phyloP scores from a whole-genome alignment of 495 filamentous ascomycete genomes.

The Rhizodiscina lignyota region DNA sequence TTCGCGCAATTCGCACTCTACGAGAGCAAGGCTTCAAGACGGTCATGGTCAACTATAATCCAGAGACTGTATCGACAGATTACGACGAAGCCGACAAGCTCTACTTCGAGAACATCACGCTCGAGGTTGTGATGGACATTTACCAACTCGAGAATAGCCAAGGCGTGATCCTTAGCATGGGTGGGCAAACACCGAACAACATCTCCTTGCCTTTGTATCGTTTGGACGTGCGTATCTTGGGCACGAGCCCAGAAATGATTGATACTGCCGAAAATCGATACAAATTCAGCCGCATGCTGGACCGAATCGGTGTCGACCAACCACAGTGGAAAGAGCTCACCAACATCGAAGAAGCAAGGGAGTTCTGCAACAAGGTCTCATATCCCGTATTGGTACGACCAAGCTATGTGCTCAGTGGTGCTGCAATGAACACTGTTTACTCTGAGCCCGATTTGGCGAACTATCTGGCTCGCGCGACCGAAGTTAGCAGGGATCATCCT shows the following conservation, averaged over 20 bases:
- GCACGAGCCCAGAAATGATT: slow-evolving; percentile 97
- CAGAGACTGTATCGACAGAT: slow-evolving; percentile 88
- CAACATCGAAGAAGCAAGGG: slow-evolving; percentile 69
- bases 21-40: slow-evolving; percentile 82
- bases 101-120: slow-evolving; percentile 94
- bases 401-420: slow-evolving; percentile 93
- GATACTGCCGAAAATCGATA: slow-evolving; percentile 94
- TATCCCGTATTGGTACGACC: slow-evolving; percentile 93
- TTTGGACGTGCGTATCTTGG: slow-evolving; percentile 77
- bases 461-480: slow-evolving; percentile 76
- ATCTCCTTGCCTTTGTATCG: slow-evolving; percentile 82
- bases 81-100: slow-evolving; percentile 91
- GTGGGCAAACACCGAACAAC: slow-evolving; percentile 96
- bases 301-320: slow-evolving; percentile 88
- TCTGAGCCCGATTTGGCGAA: slow-evolving; percentile 77
- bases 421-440: slow-evolving; percentile 98
- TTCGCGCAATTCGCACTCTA: slow-evolving; percentile 83
- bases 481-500: slow-evolving; percentile 90
- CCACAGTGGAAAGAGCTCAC: slow-evolving; percentile 96
- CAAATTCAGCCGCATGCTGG: slow-evolving; percentile 95
- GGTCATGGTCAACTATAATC: slow-evolving; percentile 90
- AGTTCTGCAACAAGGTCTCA: slow-evolving; percentile 72
- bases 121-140: slow-evolving; percentile 90
- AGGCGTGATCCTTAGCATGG: slow-evolving; percentile 95
- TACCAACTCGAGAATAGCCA: slow-evolving; percentile 77